Base-by-base conservation (phyloP, 2,329 filamentous ascomycete species). In the Lachnellula cervina region DNA sequence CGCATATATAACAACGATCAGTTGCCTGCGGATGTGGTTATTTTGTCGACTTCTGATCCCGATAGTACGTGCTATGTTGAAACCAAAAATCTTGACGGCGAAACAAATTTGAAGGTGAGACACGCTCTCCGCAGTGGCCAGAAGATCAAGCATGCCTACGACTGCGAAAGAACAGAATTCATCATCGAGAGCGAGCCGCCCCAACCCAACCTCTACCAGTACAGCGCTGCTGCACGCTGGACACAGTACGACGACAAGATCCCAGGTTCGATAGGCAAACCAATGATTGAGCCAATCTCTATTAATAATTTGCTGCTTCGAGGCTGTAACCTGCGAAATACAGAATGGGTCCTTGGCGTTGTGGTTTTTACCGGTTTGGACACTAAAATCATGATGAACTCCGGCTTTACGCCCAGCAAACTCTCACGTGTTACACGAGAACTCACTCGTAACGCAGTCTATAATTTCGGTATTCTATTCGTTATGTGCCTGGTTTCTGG, bases 301-400 rank as follows among this genome's bases (percentile, higher is more conserved):
- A 97, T 97, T 72, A 96, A 97, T 77, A 99, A 99, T 68, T 73
- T 97, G 61, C 81, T 99, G 32, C 83, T 99, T 46, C 88, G 94
- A 77, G 94, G 94, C 54, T 96, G 91, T 74, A 95, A 91, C 64
- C 74, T 99, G 49, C 84, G 92, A 62, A 99, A 97, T 71, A 99
- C 94, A 0, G 92, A 97, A 68, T 99, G 94, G 94, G 81, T 91
- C 52, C 80, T 99, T 5, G 94, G 92, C 51, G 82, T 99, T 3
- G 93, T 97, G 49, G 78, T 96, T 17, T 99, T 95, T 73, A 97
- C 94, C 14, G 94, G 94, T 35, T 86, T 92, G 68, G 93, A 99
- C 71, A 96, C 93, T 37, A 99, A 97, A 75, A 97, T 97, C 71
- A 99, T 99, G 93, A 88, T 97, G 76, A 99, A 99, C 70, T 89